Evolutionary conservation across 2,329 filamentous ascomycete species (phyloP), one percentile per base, ranked within the genome.

Genomic region (Cytospora piceae): DNA sequence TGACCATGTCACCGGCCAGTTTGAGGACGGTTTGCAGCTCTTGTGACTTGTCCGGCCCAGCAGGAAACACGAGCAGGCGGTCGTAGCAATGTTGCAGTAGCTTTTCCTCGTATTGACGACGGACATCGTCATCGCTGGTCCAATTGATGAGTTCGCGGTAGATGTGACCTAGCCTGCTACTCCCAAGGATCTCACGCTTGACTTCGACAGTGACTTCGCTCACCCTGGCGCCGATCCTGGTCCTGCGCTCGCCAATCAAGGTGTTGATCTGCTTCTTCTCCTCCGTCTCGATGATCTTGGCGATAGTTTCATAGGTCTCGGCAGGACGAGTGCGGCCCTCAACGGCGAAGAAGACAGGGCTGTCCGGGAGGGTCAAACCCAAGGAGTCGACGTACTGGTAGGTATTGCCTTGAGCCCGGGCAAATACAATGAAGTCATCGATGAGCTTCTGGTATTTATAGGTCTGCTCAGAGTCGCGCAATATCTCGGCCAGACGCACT

Each of bases 261-360:
- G 86, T 91, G 74, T 97, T 97, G 75, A 97, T 94, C 37, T 87
- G 89, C 74, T 94, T 90, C 74, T 91, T 94, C 77, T 99, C 95
- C 67, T 95, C 92, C 1, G 86, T 81, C 74, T 98, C 95, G 3
- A 92, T 84, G 24, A 96, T 91, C 71, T 95, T 89, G 17, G 92
- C 91, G 63, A 98, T 88, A 39, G 86, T 89, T 71, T 89, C 89
- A 76, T 96, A 97, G 0, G 92, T 96, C 66, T 88, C 86, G 12
- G 89, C 86, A 0, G 95, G 94, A 70, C 91, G 87, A 2, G 90
- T 91, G 4, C 93, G 87, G 7, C 94, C 94, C 79, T 97, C 93
- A 4, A 99, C 85, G 64, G 87, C 89, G 3, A 86, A 79, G 75
- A 97, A 99, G 37, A 98, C 81, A 8, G 91, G 87, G 61, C 91